Percentiles rank a stretch among this genome's conserved stretches.
Evolutionary conservation across 108 stramenopile species (phyloP).

Genomic region (Parmales sp.): DNA sequence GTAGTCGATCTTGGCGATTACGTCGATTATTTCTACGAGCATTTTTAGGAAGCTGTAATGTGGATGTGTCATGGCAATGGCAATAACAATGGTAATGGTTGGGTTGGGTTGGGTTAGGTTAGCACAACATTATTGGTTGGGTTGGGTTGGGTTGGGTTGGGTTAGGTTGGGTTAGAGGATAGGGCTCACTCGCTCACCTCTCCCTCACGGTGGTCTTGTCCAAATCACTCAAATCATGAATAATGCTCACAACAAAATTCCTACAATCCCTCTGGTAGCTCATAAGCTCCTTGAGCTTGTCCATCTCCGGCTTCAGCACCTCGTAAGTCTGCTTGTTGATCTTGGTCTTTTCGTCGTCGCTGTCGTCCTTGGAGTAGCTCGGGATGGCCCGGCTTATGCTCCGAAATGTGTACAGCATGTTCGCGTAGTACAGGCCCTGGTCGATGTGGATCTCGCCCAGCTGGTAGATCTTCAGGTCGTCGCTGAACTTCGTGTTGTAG

Average conservation of each 20-base stretch:
- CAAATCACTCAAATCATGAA: no score
- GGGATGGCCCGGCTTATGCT: background rate
- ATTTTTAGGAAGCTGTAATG: slow-evolving; percentile 26
- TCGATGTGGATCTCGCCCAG: background rate
- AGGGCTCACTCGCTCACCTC: background rate
- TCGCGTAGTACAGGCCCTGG: background rate
- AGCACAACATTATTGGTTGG: background rate
- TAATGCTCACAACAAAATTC: no score
- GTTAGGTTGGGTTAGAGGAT: background rate
- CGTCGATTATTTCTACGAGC: slow-evolving; percentile 25
- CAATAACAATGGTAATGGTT: background rate
- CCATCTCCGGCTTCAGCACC: background rate
- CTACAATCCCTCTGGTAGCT: background rate
- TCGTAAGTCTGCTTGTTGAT: background rate
- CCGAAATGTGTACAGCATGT: slow-evolving; percentile 7
- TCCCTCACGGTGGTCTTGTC: background rate
- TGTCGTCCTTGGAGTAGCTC: background rate
- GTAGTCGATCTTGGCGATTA: slow-evolving; percentile 33
- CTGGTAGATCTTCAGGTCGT: background rate
- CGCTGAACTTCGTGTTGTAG: background rate
- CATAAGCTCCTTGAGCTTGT: background rate
- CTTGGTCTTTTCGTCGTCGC: background rate
- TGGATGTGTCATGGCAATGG: slow-evolving; percentile 10
- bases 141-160: background rate
- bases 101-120: background rate